These are phyloP conservation scores for Microbotryomycetes sp. DNA, from an alignment of 1,284 basidiomycete species.

Conservation along the genomic window DNA sequence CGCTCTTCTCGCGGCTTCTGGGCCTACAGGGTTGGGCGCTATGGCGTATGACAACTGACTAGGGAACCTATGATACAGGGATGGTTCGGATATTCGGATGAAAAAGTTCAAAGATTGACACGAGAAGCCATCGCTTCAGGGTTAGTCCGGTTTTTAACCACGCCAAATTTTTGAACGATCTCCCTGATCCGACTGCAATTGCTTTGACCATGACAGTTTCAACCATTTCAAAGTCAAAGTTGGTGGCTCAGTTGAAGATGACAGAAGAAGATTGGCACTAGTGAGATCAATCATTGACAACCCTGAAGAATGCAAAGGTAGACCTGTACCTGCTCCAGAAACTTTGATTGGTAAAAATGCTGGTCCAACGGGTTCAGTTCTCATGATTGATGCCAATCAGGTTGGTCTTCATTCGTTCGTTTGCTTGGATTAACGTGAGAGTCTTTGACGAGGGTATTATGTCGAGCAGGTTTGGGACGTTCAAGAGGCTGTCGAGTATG, in stretches of 20 bases:
- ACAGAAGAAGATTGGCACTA: conserved; percentile 75
- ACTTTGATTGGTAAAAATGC: conserved; percentile 75
- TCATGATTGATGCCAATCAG: conserved; percentile 97
- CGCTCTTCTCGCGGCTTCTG: background rate
- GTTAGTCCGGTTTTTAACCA: conserved; percentile 18
- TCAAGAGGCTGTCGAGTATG: conserved; percentile 82
- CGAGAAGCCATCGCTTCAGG: conserved; percentile 70
- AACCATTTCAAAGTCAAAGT: conserved; percentile 95
- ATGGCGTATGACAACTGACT: background rate
- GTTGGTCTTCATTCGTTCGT: conserved; percentile 17
- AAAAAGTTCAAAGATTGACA: conserved; percentile 80
- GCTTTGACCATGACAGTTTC: conserved; percentile 47
- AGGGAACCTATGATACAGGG: conserved; percentile 41
- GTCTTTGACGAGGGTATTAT: too few relatives aligned
- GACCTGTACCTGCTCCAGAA: conserved; percentile 24
- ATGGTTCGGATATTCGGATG: conserved; percentile 63
- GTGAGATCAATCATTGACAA: conserved; percentile 93
- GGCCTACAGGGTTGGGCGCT: background rate
- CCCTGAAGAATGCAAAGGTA: conserved; percentile 49
- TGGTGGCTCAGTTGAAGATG: conserved; percentile 71
- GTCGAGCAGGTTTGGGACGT: conserved; percentile 85
- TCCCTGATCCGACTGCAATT: background rate
- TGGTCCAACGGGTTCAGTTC: conserved; percentile 81
- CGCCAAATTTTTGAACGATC: conserved; percentile 10
- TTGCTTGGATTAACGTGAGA: background rate